Base-by-base conservation (phyloP, 805 yeast genomes). In the Saccharomycopsis oosterbeekiorum region DNA sequence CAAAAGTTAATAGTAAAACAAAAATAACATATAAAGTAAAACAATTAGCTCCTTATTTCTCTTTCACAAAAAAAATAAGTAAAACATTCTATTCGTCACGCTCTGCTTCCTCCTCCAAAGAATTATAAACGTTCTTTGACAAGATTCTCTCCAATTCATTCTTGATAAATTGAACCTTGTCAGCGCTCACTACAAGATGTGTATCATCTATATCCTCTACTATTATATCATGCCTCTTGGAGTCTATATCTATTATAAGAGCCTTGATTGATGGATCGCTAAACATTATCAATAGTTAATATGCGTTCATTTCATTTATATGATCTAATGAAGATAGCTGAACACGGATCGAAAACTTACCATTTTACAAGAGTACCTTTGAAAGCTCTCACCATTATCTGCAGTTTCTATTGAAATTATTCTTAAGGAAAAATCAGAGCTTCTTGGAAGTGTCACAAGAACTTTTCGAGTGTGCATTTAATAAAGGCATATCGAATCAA, bases 241-340 rank as follows among this genome's bases (percentile, higher is more conserved):
- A 75, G 71, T 94, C 98, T 53, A 93, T 87, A 70, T 85, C 87
- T 24, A 93, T 74, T 1, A 93, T 89, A 57, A 93, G 76, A 0
- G 98, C 97, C 65, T 84, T 81, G 65, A 93, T 91, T 0, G 97
- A 89, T 1, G 99, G 98, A 71, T 93, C 99, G 71, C 97, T 60
- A 37, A 19, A 12, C n/a, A 47, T 11, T 24, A 12, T 11, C 21
- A 15, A 19, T 12, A 19, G 43, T 56, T 56, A 56, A 42, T 56
- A 40, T 14, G 29, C 6, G 12, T n/a, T 55, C n/a, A 12, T 37
- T n/a, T 55, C 15, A 15, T 9, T 17, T 15, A 21, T 14, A n/a
- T 11, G 4, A 6, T 53, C 11, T 12, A 34, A 34, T 14, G 47
- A 15, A 17, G 47, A 43, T 34, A 2, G 19, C 2, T 4, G 24